phyloP scores from a whole-genome alignment of 257 asterid species.

The Solanum arcanum region DNA sequence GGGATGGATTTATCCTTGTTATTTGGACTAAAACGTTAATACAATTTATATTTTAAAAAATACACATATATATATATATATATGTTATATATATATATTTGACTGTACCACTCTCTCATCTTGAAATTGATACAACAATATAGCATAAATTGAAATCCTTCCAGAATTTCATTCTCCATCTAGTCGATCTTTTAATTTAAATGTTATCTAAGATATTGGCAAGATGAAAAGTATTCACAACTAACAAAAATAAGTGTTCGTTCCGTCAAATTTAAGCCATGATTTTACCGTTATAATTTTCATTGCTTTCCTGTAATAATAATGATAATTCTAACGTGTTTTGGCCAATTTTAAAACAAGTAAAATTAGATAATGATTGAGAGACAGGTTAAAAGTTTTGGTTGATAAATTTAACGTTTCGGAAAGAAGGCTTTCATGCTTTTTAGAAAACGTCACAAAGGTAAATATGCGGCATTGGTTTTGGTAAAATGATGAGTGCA shows the following conservation, averaged over 20 bases:
- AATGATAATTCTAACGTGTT: neutral
- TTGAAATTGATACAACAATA: neutral
- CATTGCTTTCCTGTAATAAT: neutral
- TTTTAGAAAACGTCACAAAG: neutral
- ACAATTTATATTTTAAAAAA: neutral
- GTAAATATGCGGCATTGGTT: neutral
- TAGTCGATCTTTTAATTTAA: neutral
- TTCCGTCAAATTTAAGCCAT: neutral
- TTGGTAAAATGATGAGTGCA: neutral
- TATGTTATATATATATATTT: no score
- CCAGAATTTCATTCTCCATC: neutral
- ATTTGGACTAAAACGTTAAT: neutral
- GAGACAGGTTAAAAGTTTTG: neutral
- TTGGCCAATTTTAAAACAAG: neutral
- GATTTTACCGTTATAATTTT: neutral
- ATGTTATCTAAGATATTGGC: neutral
- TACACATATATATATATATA: no score
- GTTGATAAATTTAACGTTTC: neutral
- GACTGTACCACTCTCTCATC: neutral
- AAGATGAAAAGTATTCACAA: neutral
- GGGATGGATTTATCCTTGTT: neutral
- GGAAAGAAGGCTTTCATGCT: neutral
- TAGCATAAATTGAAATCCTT: neutral
- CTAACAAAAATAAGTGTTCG: neutral
- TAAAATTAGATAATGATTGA: neutral